phyloP scores from a whole-genome alignment of 192 early-diverging fungal species.

The Entrophospora sp. region DNA sequence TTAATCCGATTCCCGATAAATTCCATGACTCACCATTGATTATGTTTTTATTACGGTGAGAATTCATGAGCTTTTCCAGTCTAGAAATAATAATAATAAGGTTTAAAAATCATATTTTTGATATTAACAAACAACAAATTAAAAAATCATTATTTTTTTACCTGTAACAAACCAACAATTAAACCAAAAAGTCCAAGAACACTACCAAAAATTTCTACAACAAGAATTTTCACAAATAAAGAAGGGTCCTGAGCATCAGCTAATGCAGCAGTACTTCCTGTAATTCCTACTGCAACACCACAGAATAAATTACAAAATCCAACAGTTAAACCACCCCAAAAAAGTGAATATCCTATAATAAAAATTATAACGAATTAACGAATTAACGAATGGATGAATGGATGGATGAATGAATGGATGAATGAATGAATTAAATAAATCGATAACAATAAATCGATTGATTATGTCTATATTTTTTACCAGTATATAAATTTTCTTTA shows the following conservation, averaged over 20 bases:
- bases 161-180: slow-evolving; percentile 85
- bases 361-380: background rate
- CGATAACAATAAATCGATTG: background rate
- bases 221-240: slow-evolving; percentile 95
- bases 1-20: no score
- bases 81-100: background rate
- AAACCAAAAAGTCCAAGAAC: slow-evolving; percentile 95
- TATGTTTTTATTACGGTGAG: no score
- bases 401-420: no score
- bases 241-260: slow-evolving; percentile 91
- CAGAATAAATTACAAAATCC: slow-evolving; percentile 90
- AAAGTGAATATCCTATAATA: slow-evolving; percentile 71
- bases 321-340: slow-evolving; percentile 95
- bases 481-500: slow-evolving; percentile 66
- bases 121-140: background rate
- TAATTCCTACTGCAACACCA: slow-evolving; percentile 87
- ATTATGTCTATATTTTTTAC: slow-evolving; percentile 30
- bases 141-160: slow-evolving; percentile 21
- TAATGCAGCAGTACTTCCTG: slow-evolving; percentile 87
- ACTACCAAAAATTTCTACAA: slow-evolving; percentile 95
- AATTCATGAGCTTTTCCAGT: background rate
- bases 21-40: no score
- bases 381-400: no score
- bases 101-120: background rate
- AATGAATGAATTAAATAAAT: background rate